These are phyloP conservation scores for Paraphaeosphaeria sporulosa DNA, from an alignment of 2,329 filamentous ascomycete species.

Conservation along the genomic window DNA sequence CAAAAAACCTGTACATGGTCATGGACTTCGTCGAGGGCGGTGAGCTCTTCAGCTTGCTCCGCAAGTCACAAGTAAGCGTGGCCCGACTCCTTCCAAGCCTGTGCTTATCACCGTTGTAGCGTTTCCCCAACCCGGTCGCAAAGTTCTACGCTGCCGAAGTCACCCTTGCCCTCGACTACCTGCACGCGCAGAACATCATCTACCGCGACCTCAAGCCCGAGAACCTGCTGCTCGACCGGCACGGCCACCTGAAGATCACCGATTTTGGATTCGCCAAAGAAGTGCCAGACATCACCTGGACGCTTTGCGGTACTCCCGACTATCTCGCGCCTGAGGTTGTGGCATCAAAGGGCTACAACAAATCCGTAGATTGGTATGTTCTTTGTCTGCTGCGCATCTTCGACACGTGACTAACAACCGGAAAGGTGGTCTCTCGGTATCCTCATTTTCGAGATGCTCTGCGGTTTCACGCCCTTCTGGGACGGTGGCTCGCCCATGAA, in stretches of 20 bases:
- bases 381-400: conserved; percentile 12
- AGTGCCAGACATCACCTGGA: conserved; percentile 99
- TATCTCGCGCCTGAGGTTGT: conserved; percentile 98
- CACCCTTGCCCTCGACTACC: conserved; percentile 91
- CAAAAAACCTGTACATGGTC: conserved; percentile 98
- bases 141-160: conserved; percentile 99
- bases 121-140: conserved; percentile 97
- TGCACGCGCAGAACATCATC: conserved; percentile 94
- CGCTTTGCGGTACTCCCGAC: conserved; percentile 94
- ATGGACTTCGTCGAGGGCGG: conserved; percentile 99
- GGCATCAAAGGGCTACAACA: conserved; percentile 99
- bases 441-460: conserved; percentile 99
- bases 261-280: conserved; percentile 99
- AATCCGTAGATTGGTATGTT: conserved; percentile 95
- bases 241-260: conserved; percentile 95
- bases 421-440: conserved; percentile 96
- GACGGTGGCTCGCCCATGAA: conserved; percentile 97
- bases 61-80: conserved; percentile 83
- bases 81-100: conserved; percentile 20
- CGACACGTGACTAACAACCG: conserved; percentile 17
- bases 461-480: conserved; percentile 99
- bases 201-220: conserved; percentile 98
- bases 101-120: conserved; percentile 61
- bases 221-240: conserved; percentile 88
- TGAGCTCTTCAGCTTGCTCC: conserved; percentile 91